phyloP scores from a whole-genome alignment of 176 grass and related monocot species.

The Secale cereale region DNA sequence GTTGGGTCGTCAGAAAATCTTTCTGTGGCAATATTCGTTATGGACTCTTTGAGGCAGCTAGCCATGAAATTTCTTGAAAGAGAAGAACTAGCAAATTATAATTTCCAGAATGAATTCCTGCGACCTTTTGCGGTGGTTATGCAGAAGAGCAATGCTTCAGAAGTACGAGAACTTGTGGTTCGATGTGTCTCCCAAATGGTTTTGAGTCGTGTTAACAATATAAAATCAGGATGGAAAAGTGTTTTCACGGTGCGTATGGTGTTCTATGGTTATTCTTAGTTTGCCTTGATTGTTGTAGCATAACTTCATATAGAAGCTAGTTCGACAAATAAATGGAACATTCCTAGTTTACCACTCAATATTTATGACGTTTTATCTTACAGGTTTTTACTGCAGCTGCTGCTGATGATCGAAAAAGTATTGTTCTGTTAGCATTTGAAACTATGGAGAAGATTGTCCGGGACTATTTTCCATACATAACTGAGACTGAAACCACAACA shows the following conservation, averaged over 20 bases:
- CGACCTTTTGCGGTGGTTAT: conserved; percentile 94
- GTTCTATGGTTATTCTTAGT: conserved; percentile 5
- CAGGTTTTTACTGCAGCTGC: conserved; percentile 91
- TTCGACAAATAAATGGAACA: conserved; percentile 21
- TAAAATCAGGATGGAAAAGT: conserved; percentile 99
- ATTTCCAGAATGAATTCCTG: conserved; percentile 98
- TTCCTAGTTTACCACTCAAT: not conserved
- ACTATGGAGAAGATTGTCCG: conserved; percentile 99
- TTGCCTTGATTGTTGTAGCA: conserved; percentile 17
- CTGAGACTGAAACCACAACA: conserved; percentile 94
- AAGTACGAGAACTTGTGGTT: conserved; percentile 90
- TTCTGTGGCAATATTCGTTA: conserved; percentile 98
- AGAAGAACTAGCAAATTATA: conserved; percentile 97
- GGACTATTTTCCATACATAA: conserved; percentile 99
- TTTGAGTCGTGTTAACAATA: conserved; percentile 90
- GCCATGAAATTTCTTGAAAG: conserved; percentile 98
- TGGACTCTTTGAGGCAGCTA: conserved; percentile 96
- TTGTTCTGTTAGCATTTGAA: conserved; percentile 95
- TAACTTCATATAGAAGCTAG: not conserved
- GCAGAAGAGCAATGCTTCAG: conserved; percentile 89
- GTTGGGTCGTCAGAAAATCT: conserved; percentile 90
- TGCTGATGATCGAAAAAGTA: conserved; percentile 92
- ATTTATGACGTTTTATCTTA: conserved; percentile 17
- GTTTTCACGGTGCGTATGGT: conserved; percentile 72
- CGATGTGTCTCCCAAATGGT: conserved; percentile 98